phyloP scores from a whole-genome alignment of 176 grass and related monocot species.

The Themeda triandra region DNA sequence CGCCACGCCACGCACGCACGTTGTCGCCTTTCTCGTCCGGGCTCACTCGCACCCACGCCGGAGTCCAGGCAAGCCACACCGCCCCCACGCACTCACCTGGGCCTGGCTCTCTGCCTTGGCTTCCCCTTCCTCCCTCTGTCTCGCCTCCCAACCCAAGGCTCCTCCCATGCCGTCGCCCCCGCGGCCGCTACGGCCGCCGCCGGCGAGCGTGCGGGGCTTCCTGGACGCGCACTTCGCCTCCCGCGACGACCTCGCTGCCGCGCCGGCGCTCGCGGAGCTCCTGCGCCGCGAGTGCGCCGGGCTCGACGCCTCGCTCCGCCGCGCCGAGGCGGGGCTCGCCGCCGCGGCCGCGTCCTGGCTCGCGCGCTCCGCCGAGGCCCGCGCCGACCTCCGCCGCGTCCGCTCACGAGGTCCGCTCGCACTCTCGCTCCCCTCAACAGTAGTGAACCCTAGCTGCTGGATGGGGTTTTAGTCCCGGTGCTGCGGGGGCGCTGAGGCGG shows the following conservation, averaged over 20 bases:
- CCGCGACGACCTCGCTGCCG: slow-evolving; percentile 33
- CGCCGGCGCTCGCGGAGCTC: slow-evolving; percentile 44
- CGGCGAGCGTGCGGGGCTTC: slow-evolving; percentile 38
- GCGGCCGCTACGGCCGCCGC: background rate
- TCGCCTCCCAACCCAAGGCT: background rate
- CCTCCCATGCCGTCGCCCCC: background rate
- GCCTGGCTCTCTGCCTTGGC: too few relatives aligned
- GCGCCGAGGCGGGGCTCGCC: slow-evolving; percentile 40
- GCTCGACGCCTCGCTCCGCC: slow-evolving; percentile 39
- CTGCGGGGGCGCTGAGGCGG: background rate
- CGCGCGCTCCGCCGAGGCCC: slow-evolving; percentile 36
- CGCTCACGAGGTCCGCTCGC: slow-evolving; percentile 27
- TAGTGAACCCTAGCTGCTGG: slow-evolving; percentile 10
- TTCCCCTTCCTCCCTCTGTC: background rate
- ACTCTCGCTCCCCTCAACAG: background rate
- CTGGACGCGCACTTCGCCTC: slow-evolving; percentile 48
- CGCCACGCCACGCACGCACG: too few relatives aligned
- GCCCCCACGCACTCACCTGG: too few relatives aligned
- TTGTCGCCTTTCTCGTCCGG: background rate
- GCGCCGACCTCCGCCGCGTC: slow-evolving; percentile 13
- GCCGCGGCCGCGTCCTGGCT: slow-evolving; percentile 40
- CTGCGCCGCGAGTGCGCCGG: slow-evolving; percentile 57
- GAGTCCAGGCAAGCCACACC: background rate
- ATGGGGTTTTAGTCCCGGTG: background rate
- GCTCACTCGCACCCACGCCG: too few relatives aligned